Evolutionary conservation across 2,329 filamentous ascomycete species (phyloP), one percentile per base, ranked within the genome.

Genomic region (Diaporthe sp.): DNA sequence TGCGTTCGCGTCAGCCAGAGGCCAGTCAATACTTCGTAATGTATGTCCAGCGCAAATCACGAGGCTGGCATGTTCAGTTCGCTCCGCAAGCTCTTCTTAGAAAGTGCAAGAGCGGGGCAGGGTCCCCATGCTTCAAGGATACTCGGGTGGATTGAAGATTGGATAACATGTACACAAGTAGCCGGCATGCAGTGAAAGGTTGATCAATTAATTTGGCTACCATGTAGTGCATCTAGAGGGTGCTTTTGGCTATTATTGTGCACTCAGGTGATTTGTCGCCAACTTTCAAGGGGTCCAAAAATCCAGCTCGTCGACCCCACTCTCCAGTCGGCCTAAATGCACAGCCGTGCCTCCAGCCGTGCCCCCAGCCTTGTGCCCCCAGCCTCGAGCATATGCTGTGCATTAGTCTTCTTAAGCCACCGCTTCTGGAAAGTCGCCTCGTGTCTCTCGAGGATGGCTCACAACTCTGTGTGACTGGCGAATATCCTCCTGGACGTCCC

Each of bases 321-420:
- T 55, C 15, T 17, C 25, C 13, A 28, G 25, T 55, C 25, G 13
- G 15, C 25, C 51, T 25, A 55, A 55, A 28, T 13, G 17, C 12
- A 28, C 25, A 55, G 49, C 49, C 17, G 55, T 12, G 17, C 51
- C 25, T 13, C 12, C 51, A 57, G 53, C 55, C 17, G 55, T 12
- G 15, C 51, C 25, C 5, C 3, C 51, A 55, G 51, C 51, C 51
- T 13, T 2, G 8, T 13, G 10, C 9, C 25, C 51, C 25, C 37
- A 39, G 37, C 37, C 37, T 39, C 37, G 37, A 39, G 37, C 37
- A 39, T 39, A n/a, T 86, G 83, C 79, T 91, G 87, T 22, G 82
- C 70, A 13, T 82, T 84, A 2, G 84, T 86, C 81, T 90, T 91
- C 78, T 91, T 91, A 3, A 78, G 76, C 90, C 90, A 92, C 51